These are phyloP conservation scores for Boletus subparvulus DNA, from an alignment of 768 basidiomycete species.

Conservation along the genomic window DNA sequence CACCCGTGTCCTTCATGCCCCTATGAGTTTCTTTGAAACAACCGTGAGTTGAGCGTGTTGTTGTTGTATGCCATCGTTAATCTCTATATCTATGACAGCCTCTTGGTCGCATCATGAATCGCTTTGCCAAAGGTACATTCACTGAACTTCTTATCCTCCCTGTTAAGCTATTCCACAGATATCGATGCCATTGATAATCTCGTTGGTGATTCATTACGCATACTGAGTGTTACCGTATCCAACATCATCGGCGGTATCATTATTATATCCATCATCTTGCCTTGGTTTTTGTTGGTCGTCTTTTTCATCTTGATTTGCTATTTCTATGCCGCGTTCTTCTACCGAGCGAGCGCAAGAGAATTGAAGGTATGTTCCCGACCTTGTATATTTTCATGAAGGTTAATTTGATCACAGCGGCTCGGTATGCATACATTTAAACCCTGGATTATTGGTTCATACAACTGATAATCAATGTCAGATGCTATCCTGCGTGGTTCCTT, in stretches of 20 bases:
- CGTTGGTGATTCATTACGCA: constrained; percentile 74
- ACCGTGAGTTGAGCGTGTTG: constrained; percentile 44
- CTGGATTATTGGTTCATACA: neutral
- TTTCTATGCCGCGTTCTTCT: constrained; percentile 73
- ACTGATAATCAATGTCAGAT: constrained; percentile 42
- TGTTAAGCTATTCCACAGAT: constrained; percentile 36
- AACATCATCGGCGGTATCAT: constrained; percentile 74
- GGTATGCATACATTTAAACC: constrained; percentile 35
- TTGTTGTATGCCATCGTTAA: neutral
- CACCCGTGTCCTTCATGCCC: constrained; percentile 73
- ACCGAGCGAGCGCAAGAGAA: constrained; percentile 83
- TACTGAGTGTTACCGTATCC: constrained; percentile 63
- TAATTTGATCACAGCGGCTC: constrained; percentile 45
- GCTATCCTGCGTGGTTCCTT: constrained; percentile 82
- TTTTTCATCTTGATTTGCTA: constrained; percentile 60
- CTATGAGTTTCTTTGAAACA: constrained; percentile 90
- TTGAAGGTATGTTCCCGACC: constrained; percentile 55
- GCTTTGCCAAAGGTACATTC: constrained; percentile 72
- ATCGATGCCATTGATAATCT: constrained; percentile 80
- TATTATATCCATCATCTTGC: constrained; percentile 71
- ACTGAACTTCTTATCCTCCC: neutral
- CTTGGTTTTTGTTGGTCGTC: constrained; percentile 84
- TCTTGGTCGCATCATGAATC: constrained; percentile 85
- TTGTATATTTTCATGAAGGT: neutral
- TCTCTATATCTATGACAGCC: constrained; percentile 42